Evolutionary conservation across 2,329 filamentous ascomycete species (phyloP).

Genomic region (Ceratocystis cacaofunesta): DNA sequence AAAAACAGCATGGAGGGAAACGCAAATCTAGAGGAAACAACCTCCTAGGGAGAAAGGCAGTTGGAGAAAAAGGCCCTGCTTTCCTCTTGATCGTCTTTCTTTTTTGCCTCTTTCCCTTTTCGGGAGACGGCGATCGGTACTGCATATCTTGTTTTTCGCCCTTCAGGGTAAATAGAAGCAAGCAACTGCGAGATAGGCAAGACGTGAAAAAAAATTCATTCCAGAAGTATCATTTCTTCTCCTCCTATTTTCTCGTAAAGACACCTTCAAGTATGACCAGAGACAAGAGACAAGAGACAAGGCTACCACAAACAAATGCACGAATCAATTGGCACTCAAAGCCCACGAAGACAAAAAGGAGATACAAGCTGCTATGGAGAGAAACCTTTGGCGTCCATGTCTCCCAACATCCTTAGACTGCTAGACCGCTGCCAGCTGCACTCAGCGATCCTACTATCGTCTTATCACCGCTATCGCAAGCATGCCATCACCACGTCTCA

Average conservation of each 20-base stretch:
- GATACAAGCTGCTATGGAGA: not conserved
- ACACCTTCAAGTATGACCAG: not conserved
- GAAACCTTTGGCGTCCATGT: not conserved
- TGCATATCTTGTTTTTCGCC: not conserved
- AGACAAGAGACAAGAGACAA: not conserved
- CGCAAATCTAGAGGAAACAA: not conserved
- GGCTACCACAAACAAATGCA: not conserved
- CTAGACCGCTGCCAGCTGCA: too few species aligned
- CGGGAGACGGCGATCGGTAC: not conserved
- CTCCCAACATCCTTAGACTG: not conserved
- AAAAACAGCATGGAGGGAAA: not conserved
- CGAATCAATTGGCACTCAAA: not conserved
- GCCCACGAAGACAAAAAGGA: not conserved
- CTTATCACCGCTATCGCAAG: not conserved
- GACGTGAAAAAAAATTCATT: not conserved
- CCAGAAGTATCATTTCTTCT: not conserved
- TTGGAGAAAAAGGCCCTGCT: conserved; percentile 6
- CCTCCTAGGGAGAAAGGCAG: not conserved
- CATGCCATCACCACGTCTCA: not conserved
- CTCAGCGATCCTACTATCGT: too few species aligned
- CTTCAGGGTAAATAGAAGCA: not conserved
- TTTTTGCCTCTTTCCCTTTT: not conserved
- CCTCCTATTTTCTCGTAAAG: not conserved
- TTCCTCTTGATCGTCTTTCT: not conserved
- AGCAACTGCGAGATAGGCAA: not conserved